These are phyloP conservation scores for Bromus sterilis DNA, from an alignment of 176 grass and related monocot genomes.

Conservation along the genomic window DNA sequence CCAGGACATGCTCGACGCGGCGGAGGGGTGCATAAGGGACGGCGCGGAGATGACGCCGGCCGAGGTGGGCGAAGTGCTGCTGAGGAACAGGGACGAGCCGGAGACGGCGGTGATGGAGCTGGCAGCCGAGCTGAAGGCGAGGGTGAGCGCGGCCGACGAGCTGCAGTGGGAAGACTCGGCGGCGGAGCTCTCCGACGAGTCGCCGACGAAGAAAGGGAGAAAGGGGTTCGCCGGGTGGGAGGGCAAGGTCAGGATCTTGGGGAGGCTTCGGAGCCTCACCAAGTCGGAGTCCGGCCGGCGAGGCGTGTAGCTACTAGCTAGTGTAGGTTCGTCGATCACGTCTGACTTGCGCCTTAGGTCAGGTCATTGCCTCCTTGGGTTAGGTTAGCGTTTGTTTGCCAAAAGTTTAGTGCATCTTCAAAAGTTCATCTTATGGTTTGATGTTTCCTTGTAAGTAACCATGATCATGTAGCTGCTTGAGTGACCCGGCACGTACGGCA, in stretches of 20 bases:
- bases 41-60: constrained; percentile 93
- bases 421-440: background rate
- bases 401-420: background rate
- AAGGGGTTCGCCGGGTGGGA: constrained; percentile 72
- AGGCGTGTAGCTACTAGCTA: constrained; percentile 58
- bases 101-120: constrained; percentile 64
- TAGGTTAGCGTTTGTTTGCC: no score
- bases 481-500: background rate
- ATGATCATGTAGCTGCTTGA: background rate
- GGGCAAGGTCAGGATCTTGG: constrained; percentile 73
- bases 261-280: constrained; percentile 80
- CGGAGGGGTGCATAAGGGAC: constrained; percentile 38
- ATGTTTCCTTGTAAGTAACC: background rate
- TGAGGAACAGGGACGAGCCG: constrained; percentile 74
- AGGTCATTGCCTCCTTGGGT: no score
- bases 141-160: constrained; percentile 15
- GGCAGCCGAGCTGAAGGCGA: constrained; percentile 53
- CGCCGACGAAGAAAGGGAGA: constrained; percentile 62
- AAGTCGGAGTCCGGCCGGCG: constrained; percentile 85
- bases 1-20: constrained; percentile 49
- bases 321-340: no score
- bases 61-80: constrained; percentile 79
- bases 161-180: constrained; percentile 51
- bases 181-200: constrained; percentile 67
- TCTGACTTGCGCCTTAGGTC: constrained; percentile 8